Evolutionary conservation across 2,329 filamentous ascomycete genomes (phyloP), one percentile per base, ranked within the genome.

Genomic region (Chalaropsis thielavioides): DNA sequence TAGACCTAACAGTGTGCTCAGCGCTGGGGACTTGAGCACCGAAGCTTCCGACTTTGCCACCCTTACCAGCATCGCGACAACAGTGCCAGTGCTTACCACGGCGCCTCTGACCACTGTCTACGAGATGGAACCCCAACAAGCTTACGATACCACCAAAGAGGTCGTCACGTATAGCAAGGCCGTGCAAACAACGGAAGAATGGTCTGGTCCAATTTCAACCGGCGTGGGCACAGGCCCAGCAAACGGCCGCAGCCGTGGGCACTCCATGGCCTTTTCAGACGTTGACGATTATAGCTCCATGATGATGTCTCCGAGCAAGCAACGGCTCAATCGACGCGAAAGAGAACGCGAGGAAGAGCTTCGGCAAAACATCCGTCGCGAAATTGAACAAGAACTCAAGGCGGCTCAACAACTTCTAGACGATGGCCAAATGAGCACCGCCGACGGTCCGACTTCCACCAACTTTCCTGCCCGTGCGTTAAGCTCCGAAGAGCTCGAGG

Each of bases 81-180:
- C 78, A 31, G 78, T 81, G 17, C 90, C 92, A 71, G 87, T 84
- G 2, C 82, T 96, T 22, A 87, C 85, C 7, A 87, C 91, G 0
- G 84, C 84, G 11, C 81, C 88, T 7, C 79, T 90, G 63, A 84
- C 86, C 19, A 91, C 89, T 41, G 83, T 94, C 67, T 91, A 88
- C 75, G 92, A 96, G 74, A 88, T 85, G 69, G 84, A 88, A 1
- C 87, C 89, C 0, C 65, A 64, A 59, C 60, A 64, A 43, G 58
- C 62, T 24, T 19, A 62, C 51, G 87, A 85, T 22, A 85, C 87
- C 41, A 83, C 87, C 64, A 84, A 87, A 69, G 94, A 99, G 75
- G 80, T 95, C 67, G 91, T 95, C 72, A 95, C 91, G 63, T 99
- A 99, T 79, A 97, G 89, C 80, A 97, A 96, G 77, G 92, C 86